Base-by-base conservation (phyloP, 2,329 filamentous ascomycete genomes). In the Aureobasidium mangrovei region DNA sequence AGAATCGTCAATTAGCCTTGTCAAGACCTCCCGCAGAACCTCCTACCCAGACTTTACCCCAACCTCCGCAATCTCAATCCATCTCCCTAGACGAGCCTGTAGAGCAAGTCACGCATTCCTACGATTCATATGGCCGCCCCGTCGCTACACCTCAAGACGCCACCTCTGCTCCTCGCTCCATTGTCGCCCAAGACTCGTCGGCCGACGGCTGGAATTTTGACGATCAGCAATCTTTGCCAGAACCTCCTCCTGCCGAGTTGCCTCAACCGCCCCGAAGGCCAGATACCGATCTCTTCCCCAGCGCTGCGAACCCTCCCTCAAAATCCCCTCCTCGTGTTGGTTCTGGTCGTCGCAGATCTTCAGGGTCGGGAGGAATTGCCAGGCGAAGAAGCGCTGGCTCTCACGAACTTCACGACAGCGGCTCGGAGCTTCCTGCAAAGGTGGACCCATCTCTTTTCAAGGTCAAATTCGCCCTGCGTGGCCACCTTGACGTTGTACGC, bases 121-220 rank as follows among this genome's bases (percentile, higher is more conserved):
- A 77, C 59, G 81, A 86, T 62, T 70, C 71, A 27, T 79, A 79
- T 61, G 80, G 80, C 24, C 72, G 78, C 46, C 75, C 77, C 46
- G 69, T 80, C 45, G 63, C 69, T 3, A 58, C 61, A 4, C 71
- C 68, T 57, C 75, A 77, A 46, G 72, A 75, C n/a, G 60, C 65
- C n/a, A 53, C 48, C 8, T n/a, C 55, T 9, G 55, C 40, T 59
- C 65, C 52, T 54, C 60, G 56, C 24, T 73, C 72, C 42, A 72
- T 75, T 36, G 61, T 71, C 12, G 64, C 71, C 27, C 75, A 81
- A 52, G 79, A 83, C 64, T 43, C 49, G 4, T 35, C 49, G 31
- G 57, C 72, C 0, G 91, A 95, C 64, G 88, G 81, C 7, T 98
- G 93, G 93, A 91, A 94, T 64, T 98, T 98, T 61, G 88, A 91